Conservation (phyloP, 331 rosid genomes). For the Rosa hybrid region DNA sequence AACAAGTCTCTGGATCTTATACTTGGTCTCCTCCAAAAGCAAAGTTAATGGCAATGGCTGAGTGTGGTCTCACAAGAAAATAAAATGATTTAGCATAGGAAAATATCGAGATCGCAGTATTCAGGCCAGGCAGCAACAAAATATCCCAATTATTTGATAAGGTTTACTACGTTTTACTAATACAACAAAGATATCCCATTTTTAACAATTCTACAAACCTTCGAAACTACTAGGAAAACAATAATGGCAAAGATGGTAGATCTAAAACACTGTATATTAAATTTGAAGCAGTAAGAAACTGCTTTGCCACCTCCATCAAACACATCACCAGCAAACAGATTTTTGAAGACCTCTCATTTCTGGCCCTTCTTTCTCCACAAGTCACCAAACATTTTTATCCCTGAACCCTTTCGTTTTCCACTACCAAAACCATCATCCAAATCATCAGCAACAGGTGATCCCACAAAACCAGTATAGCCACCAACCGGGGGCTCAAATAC, state of each 20-base stretch:
- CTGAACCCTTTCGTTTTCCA: conserved; percentile 77
- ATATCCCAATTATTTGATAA: conserved; percentile 29
- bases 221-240: conserved; percentile 15
- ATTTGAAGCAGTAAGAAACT: conserved; percentile 54
- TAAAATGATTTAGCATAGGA: not conserved
- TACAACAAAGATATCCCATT: conserved; percentile 13
- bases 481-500: conserved; percentile 58
- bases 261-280: conserved; percentile 21
- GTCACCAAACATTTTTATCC: conserved; percentile 80
- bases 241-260: conserved; percentile 7
- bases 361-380: conserved; percentile 83
- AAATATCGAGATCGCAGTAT: not conserved
- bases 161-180: conserved; percentile 20
- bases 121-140: conserved; percentile 33
- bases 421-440: conserved; percentile 65
- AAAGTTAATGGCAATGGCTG: not conserved
- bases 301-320: conserved; percentile 30
- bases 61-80: not conserved
- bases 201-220: conserved; percentile 30
- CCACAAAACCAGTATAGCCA: conserved; percentile 62
- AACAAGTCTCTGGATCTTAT: not conserved
- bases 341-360: conserved; percentile 37
- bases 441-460: conserved; percentile 68
- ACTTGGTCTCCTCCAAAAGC: not conserved
- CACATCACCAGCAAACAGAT: conserved; percentile 25